These are phyloP conservation scores for Colletotrichum paranaense DNA, from an alignment of 2,329 filamentous ascomycete species.

Conservation along the genomic window DNA sequence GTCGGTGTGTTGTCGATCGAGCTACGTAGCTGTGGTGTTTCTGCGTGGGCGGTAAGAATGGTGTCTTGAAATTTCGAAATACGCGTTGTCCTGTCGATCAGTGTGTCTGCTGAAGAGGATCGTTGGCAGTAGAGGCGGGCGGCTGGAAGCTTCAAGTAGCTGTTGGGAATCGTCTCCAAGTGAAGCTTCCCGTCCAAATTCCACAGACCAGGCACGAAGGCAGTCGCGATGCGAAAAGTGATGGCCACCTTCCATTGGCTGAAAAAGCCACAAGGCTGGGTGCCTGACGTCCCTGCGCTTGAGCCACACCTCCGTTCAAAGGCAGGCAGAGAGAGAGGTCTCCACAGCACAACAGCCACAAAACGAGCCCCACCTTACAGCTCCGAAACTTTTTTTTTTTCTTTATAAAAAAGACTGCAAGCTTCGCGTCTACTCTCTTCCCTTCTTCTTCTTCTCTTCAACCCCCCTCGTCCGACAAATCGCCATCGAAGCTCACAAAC, in stretches of 20 bases:
- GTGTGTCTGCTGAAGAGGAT: not conserved
- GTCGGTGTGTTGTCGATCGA: not conserved
- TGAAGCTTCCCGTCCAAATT: conserved; percentile 10
- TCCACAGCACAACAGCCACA: conserved; percentile 16
- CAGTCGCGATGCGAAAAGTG: conserved; percentile 36
- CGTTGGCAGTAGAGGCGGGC: not conserved
- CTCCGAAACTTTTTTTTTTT: conserved; percentile 16
- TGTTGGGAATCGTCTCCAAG: not conserved
- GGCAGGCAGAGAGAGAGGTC: not conserved
- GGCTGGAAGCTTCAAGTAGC: conserved; percentile 22
- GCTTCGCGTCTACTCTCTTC: conserved; percentile 36
- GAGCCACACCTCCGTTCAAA: conserved; percentile 7
- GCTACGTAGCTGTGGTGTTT: not conserved
- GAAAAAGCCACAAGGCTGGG: conserved; percentile 32
- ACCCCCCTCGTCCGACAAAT: conserved; percentile 98
- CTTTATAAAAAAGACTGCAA: conserved; percentile 34
- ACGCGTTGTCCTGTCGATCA: no score
- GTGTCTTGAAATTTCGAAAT: not conserved
- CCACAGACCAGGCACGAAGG: conserved; percentile 16
- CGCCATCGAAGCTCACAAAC: conserved; percentile 99
- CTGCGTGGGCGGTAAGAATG: not conserved
- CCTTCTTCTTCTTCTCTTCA: conserved; percentile 57
- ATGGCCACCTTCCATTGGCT: conserved; percentile 16
- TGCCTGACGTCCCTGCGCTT: not conserved
- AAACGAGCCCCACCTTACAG: conserved; percentile 5